phyloP scores from a whole-genome alignment of 2,329 filamentous ascomycete genomes.

The Colletotrichum lentis region DNA sequence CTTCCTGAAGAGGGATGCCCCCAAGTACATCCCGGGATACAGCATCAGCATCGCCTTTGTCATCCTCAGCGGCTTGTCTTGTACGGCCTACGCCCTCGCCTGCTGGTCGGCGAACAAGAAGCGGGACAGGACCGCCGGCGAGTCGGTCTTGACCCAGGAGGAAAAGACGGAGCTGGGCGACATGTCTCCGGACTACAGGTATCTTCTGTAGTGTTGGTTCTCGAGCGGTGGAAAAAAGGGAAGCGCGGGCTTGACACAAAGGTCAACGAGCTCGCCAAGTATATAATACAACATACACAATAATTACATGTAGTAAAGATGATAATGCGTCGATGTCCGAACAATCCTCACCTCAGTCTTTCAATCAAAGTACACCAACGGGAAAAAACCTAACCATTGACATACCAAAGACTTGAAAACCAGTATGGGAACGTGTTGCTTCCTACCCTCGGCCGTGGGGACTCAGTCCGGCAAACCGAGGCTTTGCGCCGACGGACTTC shows the following conservation, averaged over 20 bases:
- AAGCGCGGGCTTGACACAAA: not conserved
- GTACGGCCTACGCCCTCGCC: slow-evolving; percentile 65
- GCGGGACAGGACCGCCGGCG: slow-evolving; percentile 60
- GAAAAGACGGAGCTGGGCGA: slow-evolving; percentile 70
- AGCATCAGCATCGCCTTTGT: slow-evolving; percentile 79
- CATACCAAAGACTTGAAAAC: too few relatives aligned
- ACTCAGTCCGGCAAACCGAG: too few relatives aligned
- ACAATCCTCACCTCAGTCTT: too few relatives aligned
- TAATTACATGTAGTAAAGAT: too few relatives aligned
- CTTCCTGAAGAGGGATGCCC: slow-evolving; percentile 72
- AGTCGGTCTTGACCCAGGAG: slow-evolving; percentile 60
- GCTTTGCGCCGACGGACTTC: too few relatives aligned
- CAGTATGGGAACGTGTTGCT: too few relatives aligned
- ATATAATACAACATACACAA: too few relatives aligned
- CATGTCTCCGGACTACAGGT: slow-evolving; percentile 67
- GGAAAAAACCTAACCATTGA: too few relatives aligned
- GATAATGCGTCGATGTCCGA: too few relatives aligned
- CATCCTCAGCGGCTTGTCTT: slow-evolving; percentile 70
- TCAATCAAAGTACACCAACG: too few relatives aligned
- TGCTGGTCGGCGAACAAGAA: slow-evolving; percentile 68
- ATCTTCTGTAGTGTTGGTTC: slow-evolving; percentile 55
- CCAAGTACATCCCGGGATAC: slow-evolving; percentile 76
- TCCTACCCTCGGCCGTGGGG: too few relatives aligned
- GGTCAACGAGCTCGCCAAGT: not conserved
- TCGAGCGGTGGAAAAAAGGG: too few relatives aligned